Evolutionary conservation across 768 basidiomycete species (phyloP).

Genomic region (Chalciporus piperatus): DNA sequence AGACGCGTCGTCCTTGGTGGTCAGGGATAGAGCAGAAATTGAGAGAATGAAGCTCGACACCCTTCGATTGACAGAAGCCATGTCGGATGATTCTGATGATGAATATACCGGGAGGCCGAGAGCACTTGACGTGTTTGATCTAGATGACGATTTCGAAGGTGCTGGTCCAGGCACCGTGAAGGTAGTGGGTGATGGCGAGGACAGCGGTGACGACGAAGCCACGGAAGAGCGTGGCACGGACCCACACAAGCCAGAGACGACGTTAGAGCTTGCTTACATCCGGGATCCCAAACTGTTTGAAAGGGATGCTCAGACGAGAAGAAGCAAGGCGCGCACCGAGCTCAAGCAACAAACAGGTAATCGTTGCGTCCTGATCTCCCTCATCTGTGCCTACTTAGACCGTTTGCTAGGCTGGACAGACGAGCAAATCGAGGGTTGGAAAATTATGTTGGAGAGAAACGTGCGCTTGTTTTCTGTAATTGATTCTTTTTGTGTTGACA

Average conservation of each 20-base stretch:
- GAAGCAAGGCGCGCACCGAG: slow-evolving; percentile 63
- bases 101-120: slow-evolving; percentile 33
- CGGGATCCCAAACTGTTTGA: slow-evolving; percentile 74
- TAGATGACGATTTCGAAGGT: slow-evolving; percentile 55
- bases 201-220: slow-evolving; percentile 38
- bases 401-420: slow-evolving; percentile 60
- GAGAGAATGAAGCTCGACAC: slow-evolving; percentile 83
- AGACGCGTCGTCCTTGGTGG: slow-evolving; percentile 41
- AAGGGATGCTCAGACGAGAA: slow-evolving; percentile 67
- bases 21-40: slow-evolving; percentile 58
- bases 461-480: slow-evolving; percentile 45
- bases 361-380: slow-evolving; percentile 9
- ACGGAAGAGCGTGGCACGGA: slow-evolving; percentile 25
- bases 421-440: slow-evolving; percentile 92
- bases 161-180: slow-evolving; percentile 41
- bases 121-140: slow-evolving; percentile 33
- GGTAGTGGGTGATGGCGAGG: slow-evolving; percentile 59
- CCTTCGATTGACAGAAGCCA: slow-evolving; percentile 67
- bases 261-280: slow-evolving; percentile 77
- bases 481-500: slow-evolving; percentile 4
- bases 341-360: slow-evolving; percentile 68
- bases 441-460: slow-evolving; percentile 83
- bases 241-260: slow-evolving; percentile 48
- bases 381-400: background rate
- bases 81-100: slow-evolving; percentile 65